Base-by-base conservation (phyloP, 305 asterid species). In the Ajuga reptans region DNA sequence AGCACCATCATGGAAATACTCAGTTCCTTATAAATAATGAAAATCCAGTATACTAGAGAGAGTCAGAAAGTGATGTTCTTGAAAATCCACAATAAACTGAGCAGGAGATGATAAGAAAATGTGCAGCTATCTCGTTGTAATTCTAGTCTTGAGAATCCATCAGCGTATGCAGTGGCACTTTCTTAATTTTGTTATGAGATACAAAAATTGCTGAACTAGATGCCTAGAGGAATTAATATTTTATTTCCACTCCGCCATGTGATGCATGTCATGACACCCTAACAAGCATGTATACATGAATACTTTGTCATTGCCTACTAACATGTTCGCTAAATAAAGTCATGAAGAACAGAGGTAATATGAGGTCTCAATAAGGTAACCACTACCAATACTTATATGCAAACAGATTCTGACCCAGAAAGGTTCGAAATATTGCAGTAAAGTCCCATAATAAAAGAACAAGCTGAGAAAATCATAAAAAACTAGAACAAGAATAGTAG, bases 61-160 rank as follows among this genome's bases (percentile, higher is more conserved):
- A 36, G 27, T 33, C 29, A 51, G 21, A 51, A 27, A 39, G 36
- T 42, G 42, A 53, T 31, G 58, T 24, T 42, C 49, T 41, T 9
- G 21, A 64, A 21, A 57, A 34, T 57, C 36, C 59, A 56, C 3
- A 10, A 57, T 17, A 36, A 52, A 10, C 49, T 9, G 14, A 24
- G 49, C 56, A 71, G 52, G 49, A 39, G 17, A 47, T 49, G 57
- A 39, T 41, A 52, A 68, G 64, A 55, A 42, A 53, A 42, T 33
- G 17, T 8, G 68, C 68, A 59, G 42, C 29, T 12, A 47, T 5
- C 59, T 70, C 11, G 37, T 60, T 18, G 14, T 4, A n/a, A 29
- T 71, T 71, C 69, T 39, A 43, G 15, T 11, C 42, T 60, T 34
- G 18, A 21, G 43, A 60, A 34, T 47, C 18, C 49, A 50, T 49